These are phyloP conservation scores for Phallus indusiatus DNA, from an alignment of 768 basidiomycete species.

Conservation along the genomic window DNA sequence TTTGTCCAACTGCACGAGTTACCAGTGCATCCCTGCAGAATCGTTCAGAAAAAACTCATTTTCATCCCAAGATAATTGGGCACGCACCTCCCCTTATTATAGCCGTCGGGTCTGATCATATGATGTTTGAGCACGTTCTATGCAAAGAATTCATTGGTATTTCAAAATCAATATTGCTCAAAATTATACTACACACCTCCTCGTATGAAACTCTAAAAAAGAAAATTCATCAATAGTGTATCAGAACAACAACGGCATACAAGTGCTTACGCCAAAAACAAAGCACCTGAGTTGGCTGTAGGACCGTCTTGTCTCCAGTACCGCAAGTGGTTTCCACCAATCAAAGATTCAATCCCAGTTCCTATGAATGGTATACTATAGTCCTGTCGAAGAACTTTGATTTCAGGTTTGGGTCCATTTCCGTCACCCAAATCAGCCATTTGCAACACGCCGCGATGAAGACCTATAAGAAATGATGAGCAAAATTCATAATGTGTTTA, in stretches of 20 bases:
- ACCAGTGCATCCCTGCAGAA: constrained; percentile 31
- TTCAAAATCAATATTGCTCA: background rate
- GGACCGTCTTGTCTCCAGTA: constrained; percentile 23
- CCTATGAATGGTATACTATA: background rate
- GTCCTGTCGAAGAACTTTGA: constrained; percentile 8
- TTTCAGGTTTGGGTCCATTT: constrained; percentile 7
- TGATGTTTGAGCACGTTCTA: constrained; percentile 19
- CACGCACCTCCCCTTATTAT: constrained; percentile 22
- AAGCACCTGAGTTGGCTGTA: constrained; percentile 21
- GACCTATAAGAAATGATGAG: constrained; percentile 6
- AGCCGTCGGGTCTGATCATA: constrained; percentile 20
- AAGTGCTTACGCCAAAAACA: constrained; percentile 25
- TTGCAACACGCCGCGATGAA: constrained; percentile 12
- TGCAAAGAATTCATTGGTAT: background rate
- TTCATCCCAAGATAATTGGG: background rate
- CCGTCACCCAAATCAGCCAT: constrained; percentile 14
- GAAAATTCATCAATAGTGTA: background rate
- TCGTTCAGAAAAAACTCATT: background rate
- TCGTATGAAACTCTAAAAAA: constrained; percentile 3
- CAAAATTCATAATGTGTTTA: background rate
- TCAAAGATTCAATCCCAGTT: constrained; percentile 18
- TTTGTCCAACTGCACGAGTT: constrained; percentile 27
- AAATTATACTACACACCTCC: background rate
- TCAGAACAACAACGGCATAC: background rate
- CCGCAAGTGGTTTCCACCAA: constrained; percentile 3